phyloP scores from a whole-genome alignment of 2,329 filamentous ascomycete genomes.

The Simplicillium aogashimaense region DNA sequence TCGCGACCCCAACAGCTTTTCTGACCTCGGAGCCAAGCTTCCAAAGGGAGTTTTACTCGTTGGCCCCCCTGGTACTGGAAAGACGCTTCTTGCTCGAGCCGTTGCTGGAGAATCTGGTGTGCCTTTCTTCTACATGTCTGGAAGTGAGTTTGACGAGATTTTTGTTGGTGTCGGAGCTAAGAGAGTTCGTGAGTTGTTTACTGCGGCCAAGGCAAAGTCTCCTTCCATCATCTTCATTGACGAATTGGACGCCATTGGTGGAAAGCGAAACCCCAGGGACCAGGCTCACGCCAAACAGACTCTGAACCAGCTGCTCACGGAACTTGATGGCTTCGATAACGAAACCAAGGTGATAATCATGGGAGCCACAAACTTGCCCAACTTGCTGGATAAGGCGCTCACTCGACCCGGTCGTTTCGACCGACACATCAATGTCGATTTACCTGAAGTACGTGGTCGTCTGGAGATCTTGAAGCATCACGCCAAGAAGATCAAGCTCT shows the following conservation, averaged over 20 bases:
- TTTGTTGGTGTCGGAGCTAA: conserved; percentile 97
- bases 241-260: conserved; percentile 87
- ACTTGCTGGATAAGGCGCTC: conserved; percentile 87
- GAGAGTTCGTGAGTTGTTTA: conserved; percentile 88
- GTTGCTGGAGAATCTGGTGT: conserved; percentile 96
- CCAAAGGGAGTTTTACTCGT: conserved; percentile 94
- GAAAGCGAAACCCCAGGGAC: conserved; percentile 85
- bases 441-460: conserved; percentile 88
- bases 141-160: conserved; percentile 95
- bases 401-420: conserved; percentile 94
- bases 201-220: conserved; percentile 71
- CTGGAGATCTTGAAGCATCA: conserved; percentile 91
- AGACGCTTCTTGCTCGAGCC: conserved; percentile 88
- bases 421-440: conserved; percentile 75
- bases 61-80: conserved; percentile 93
- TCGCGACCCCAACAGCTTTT: conserved; percentile 87
- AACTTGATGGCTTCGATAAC: conserved; percentile 94
- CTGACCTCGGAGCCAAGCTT: conserved; percentile 86
- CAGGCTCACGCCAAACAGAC: conserved; percentile 96
- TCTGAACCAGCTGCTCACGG: conserved; percentile 90
- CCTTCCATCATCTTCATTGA: conserved; percentile 95
- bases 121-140: conserved; percentile 99
- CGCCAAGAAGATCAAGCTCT: conserved; percentile 79
- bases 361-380: conserved; percentile 91
- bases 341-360: conserved; percentile 92